These are phyloP conservation scores for Pleurotus giganteus DNA, from an alignment of 768 basidiomycete species.

Conservation along the genomic window DNA sequence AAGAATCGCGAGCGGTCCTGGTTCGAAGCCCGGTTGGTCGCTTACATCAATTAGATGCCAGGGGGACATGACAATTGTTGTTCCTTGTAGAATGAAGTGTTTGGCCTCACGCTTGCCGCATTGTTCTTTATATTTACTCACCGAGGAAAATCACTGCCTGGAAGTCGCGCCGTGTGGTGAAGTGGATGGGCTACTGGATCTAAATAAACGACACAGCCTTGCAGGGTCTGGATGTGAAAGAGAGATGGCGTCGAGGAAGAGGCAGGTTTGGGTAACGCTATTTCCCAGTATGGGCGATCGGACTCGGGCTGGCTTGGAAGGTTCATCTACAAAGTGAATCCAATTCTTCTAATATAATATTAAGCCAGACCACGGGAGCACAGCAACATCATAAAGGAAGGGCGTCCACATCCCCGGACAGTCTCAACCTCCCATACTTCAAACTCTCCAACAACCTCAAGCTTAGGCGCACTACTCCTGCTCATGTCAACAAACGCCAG, in stretches of 20 bases:
- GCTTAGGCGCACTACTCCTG: conserved; percentile 33
- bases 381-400: conserved; percentile 40
- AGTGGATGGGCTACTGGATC: background rate
- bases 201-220: conserved; percentile 8
- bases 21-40: background rate
- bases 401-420: conserved; percentile 37
- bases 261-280: conserved; percentile 12
- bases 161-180: conserved; percentile 2
- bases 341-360: conserved; percentile 33
- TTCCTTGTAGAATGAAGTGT: background rate
- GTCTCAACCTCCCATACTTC: conserved; percentile 36
- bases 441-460: conserved; percentile 58
- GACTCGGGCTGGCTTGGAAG: conserved; percentile 8
- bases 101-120: background rate
- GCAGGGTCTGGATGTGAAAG: too few species aligned
- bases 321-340: conserved; percentile 17
- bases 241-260: conserved; percentile 7
- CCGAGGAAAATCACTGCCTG: background rate
- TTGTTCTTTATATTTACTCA: background rate
- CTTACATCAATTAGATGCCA: conserved; percentile 6
- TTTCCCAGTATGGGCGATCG: conserved; percentile 11
- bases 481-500: conserved; percentile 44
- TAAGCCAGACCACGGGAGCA: conserved; percentile 31
- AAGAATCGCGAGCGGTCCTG: background rate
- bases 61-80: background rate